phyloP scores from a whole-genome alignment of 176 grass and related monocot genomes.

The Aegilops bicornis region DNA sequence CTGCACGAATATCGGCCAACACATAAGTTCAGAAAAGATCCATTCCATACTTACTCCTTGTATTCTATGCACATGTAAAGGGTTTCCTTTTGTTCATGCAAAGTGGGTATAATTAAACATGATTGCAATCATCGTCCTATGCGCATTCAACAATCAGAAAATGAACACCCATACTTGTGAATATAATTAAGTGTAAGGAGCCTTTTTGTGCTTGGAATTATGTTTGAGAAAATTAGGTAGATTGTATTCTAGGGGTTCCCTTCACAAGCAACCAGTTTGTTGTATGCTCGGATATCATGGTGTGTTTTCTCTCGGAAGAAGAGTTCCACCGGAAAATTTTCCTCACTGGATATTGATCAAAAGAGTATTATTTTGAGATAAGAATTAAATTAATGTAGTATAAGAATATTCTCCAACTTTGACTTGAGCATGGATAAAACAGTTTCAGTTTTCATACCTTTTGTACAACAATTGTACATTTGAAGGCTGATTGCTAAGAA shows the following conservation, averaged over 20 bases:
- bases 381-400: neutral
- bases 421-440: neutral
- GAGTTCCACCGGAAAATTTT: too few relatives aligned
- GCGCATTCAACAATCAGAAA: neutral
- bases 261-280: too few relatives aligned
- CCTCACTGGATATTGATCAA: neutral
- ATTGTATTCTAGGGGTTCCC: too few relatives aligned
- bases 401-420: neutral
- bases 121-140: neutral
- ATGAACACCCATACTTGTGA: too few relatives aligned
- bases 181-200: neutral
- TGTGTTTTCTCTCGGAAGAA: neutral
- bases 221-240: neutral
- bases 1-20: conserved; percentile 43
- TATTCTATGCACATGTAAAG: neutral
- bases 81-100: neutral
- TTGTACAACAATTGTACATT: conserved; percentile 52
- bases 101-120: neutral
- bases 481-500: conserved; percentile 82
- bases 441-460: conserved; percentile 42
- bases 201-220: neutral
- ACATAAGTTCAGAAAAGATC: neutral
- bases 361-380: neutral
- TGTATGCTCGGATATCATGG: neutral
- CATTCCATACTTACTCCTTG: neutral